Evolutionary conservation across 2,329 filamentous ascomycete genomes (phyloP), one percentile per base, ranked within the genome.

Genomic region (Amesomyces nigricolor): DNA sequence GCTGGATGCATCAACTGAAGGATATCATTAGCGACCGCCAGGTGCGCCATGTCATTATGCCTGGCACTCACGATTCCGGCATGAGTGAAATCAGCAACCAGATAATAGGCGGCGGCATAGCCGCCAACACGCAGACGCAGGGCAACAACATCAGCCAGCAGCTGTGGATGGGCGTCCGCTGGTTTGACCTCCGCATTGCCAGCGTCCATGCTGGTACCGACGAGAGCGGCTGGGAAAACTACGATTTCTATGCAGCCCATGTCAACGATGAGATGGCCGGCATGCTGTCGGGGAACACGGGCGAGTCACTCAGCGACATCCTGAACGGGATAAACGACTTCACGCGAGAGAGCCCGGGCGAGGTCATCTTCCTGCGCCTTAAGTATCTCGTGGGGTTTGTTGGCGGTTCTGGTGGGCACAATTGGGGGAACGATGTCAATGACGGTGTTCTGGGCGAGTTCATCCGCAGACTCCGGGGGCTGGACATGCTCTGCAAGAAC

Each of bases 301-400:
- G 76, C 1, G 68, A 74, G 58, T 64, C 66, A 4, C 65, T 78
- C 2, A 60, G 67, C 10, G 69, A 74, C 4, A 69, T 77, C 10
- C 69, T 78, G 51, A 62, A 58, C 22, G 68, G 74, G 32, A 65
- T 78, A 56, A 77, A 77, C 61, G 60, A 59, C 16, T 78, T 78
- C 58, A 75, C 71, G 1, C 59, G 63, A 4, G 65, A 74, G 11
- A 71, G 72, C 56, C 72, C 66, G 2, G 69, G 68, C 10, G 75
- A 78, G 58, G 66, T 77, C 43, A 66, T 78, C 50, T 71, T 78
- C 51, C 67, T 77, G 53, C 71, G 73, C 32, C 64, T 78, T 16
- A 69, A 69, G 14, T 75, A 77, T 47, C 30, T 32, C 30, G 30
- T 32, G 6, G 30, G 6, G 30, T 10, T 8, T 32, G 30, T 10